phyloP scores from a whole-genome alignment of 176 grass and related monocot genomes.

The Bromus sterilis region DNA sequence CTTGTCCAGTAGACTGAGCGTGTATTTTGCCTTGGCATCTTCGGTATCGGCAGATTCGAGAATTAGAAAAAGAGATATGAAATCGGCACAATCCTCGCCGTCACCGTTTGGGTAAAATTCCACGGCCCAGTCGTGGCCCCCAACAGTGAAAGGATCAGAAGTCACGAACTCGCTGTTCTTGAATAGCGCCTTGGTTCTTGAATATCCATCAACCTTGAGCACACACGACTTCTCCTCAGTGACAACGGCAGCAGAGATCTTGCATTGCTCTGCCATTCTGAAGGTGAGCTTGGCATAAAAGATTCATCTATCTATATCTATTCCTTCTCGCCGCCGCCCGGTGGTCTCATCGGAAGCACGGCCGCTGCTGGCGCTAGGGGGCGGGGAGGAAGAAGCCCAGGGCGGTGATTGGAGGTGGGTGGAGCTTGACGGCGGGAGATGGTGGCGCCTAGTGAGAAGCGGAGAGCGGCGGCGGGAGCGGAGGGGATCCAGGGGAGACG shows the following conservation, averaged over 20 bases:
- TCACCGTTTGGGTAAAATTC: not conserved
- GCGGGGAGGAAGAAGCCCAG: too few species aligned
- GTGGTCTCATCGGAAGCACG: too few species aligned
- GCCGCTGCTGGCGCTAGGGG: too few species aligned
- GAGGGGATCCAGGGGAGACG: too few species aligned
- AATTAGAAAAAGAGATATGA: not conserved
- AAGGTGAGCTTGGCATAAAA: not conserved
- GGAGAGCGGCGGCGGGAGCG: too few species aligned
- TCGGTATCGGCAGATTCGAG: not conserved
- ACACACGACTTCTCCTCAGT: not conserved
- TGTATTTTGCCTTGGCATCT: not conserved
- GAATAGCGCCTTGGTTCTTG: not conserved
- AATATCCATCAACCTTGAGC: not conserved
- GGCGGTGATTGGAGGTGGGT: too few species aligned
- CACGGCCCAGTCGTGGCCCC: not conserved
- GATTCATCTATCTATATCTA: too few species aligned
- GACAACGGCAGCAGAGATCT: not conserved
- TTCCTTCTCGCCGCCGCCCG: too few species aligned
- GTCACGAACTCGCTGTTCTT: not conserved
- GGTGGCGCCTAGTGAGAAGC: too few species aligned
- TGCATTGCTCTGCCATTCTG: not conserved
- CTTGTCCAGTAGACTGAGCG: not conserved
- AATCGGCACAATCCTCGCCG: too few species aligned
- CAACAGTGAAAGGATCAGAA: not conserved
- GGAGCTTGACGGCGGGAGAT: too few species aligned